phyloP scores from a whole-genome alignment of 2,329 filamentous ascomycete genomes.

The Orbilia brochopaga region DNA sequence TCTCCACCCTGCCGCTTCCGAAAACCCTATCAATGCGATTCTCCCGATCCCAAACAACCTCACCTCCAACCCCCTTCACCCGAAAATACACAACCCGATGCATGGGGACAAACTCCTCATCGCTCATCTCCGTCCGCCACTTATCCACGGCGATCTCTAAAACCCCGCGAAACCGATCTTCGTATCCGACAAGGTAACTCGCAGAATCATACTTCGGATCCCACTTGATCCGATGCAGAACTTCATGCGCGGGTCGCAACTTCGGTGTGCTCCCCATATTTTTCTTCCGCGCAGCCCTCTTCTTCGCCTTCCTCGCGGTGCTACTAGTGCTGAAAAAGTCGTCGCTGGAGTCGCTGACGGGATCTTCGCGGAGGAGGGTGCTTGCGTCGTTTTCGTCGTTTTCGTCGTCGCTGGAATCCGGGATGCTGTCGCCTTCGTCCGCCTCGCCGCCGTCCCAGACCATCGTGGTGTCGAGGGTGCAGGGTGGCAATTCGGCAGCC shows the following conservation, averaged over 20 bases:
- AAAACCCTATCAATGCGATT: slow-evolving; percentile 65
- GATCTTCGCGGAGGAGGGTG: slow-evolving; percentile 1
- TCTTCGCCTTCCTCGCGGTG: slow-evolving; percentile 22
- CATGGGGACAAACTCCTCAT: slow-evolving; percentile 72
- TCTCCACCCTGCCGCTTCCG: slow-evolving; percentile 61
- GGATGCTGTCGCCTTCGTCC: slow-evolving; percentile 43
- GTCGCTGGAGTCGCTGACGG: neutral
- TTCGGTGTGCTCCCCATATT: slow-evolving; percentile 56
- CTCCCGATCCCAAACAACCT: slow-evolving; percentile 66
- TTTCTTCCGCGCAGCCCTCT: neutral
- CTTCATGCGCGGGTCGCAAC: slow-evolving; percentile 66
- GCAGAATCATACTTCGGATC: slow-evolving; percentile 63
- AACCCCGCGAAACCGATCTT: slow-evolving; percentile 66
- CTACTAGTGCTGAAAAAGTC: slow-evolving; percentile 25
- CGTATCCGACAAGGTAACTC: slow-evolving; percentile 67
- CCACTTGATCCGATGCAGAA: slow-evolving; percentile 68
- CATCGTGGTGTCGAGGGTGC: slow-evolving; percentile 47
- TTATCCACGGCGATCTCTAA: slow-evolving; percentile 64
- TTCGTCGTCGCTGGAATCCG: slow-evolving; percentile 50
- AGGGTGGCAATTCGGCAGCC: slow-evolving; percentile 24
- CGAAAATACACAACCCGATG: slow-evolving; percentile 70
- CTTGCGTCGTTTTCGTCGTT: slow-evolving; percentile 16
- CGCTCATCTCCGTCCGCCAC: slow-evolving; percentile 68
- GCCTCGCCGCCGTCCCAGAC: slow-evolving; percentile 50
- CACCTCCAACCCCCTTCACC: slow-evolving; percentile 62